A percentile compares a stretch with the other conserved stretches of the same genome.
Evolutionary conservation across 352 stramenopile species (phyloP).

Genomic region (Paralagenidium karlingii): DNA sequence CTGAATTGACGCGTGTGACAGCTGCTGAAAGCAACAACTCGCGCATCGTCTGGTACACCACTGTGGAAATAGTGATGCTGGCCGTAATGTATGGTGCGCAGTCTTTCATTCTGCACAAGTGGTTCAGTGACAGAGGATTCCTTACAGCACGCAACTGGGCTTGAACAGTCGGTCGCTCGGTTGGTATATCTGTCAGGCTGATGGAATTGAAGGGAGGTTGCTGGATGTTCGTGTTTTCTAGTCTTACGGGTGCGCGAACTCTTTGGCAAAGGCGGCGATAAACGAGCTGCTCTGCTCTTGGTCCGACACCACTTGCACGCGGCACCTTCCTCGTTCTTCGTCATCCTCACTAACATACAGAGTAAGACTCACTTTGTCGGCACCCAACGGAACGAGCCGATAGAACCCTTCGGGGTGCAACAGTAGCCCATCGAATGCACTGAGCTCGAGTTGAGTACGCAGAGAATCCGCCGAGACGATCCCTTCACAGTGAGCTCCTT

Average conservation of each 20-base stretch:
- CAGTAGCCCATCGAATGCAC: constrained; percentile 41
- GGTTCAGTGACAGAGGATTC: constrained; percentile 66
- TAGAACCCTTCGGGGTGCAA: constrained; percentile 32
- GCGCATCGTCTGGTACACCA: constrained; percentile 69
- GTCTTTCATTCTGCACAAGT: constrained; percentile 74
- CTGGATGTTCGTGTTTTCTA: background rate
- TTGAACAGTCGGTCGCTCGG: constrained; percentile 6
- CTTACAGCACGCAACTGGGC: constrained; percentile 61
- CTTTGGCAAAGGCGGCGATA: background rate
- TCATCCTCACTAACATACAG: background rate
- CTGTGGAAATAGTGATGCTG: constrained; percentile 48
- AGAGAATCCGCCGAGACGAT: constrained; percentile 20
- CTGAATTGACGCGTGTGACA: constrained; percentile 8
- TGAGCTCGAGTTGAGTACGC: constrained; percentile 29
- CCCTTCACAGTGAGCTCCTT: constrained; percentile 11
- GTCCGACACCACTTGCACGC: background rate
- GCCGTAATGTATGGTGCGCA: constrained; percentile 58
- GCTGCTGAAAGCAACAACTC: constrained; percentile 66
- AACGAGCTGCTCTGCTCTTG: background rate
- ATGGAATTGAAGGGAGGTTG: background rate
- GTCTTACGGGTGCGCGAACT: background rate
- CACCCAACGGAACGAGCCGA: constrained; percentile 10
- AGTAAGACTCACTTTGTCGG: background rate
- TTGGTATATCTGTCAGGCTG: background rate
- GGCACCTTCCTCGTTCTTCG: background rate